These are phyloP conservation scores for Epichloe gansuensis DNA, from an alignment of 2,329 filamentous ascomycete genomes.

Conservation along the genomic window DNA sequence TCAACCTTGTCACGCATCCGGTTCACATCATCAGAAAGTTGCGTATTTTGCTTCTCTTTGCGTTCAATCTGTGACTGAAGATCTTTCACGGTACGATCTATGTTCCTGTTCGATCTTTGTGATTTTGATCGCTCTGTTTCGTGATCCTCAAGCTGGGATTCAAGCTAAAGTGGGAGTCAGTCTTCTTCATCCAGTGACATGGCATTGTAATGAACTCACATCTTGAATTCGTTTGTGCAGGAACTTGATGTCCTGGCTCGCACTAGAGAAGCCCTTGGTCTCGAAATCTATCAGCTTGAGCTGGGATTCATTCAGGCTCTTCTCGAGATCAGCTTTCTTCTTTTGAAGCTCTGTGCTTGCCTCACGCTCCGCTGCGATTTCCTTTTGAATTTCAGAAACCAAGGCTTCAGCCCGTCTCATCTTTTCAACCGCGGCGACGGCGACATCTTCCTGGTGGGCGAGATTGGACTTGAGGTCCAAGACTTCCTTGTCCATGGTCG, in stretches of 20 bases:
- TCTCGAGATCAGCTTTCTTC: slow-evolving; percentile 82
- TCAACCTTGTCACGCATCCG: slow-evolving; percentile 85
- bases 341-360: slow-evolving; percentile 69
- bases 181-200: slow-evolving; percentile 14
- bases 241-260: slow-evolving; percentile 90
- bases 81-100: slow-evolving; percentile 89
- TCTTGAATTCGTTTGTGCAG: slow-evolving; percentile 90
- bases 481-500: slow-evolving; percentile 76
- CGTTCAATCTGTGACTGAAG: slow-evolving; percentile 85
- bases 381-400: slow-evolving; percentile 80
- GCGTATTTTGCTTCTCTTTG: slow-evolving; percentile 73
- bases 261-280: slow-evolving; percentile 91
- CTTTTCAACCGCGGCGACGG: slow-evolving; percentile 83
- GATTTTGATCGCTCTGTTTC: slow-evolving; percentile 68
- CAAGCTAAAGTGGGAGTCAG: slow-evolving; percentile 47
- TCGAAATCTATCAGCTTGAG: slow-evolving; percentile 84
- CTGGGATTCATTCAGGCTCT: slow-evolving; percentile 80
- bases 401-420: slow-evolving; percentile 90
- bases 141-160: slow-evolving; percentile 72
- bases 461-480: slow-evolving; percentile 79
- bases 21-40: slow-evolving; percentile 70
- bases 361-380: slow-evolving; percentile 77
- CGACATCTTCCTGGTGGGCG: slow-evolving; percentile 87
- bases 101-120: slow-evolving; percentile 77
- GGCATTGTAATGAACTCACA: slow-evolving; percentile 40